Percentiles rank a stretch among this genome's conserved stretches.
Conservation (phyloP, 306 rosid species). For the Gillenia trifoliata region DNA sequence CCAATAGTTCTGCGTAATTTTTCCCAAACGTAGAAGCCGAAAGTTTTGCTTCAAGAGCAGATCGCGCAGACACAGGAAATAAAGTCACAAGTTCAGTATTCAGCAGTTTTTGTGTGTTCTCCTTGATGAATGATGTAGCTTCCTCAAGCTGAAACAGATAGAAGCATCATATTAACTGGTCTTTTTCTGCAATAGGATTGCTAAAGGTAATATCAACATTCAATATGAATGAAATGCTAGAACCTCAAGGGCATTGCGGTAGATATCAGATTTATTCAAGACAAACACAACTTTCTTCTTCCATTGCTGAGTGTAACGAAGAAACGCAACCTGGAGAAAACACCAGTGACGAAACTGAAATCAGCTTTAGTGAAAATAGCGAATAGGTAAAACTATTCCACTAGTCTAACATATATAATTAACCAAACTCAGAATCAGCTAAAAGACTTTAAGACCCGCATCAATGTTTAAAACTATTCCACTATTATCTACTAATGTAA, state of each 20-base stretch:
- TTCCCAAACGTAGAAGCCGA: constrained; percentile 37
- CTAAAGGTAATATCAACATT: constrained; percentile 13
- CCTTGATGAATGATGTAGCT: constrained; percentile 70
- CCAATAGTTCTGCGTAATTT: constrained; percentile 28
- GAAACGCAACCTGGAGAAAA: constrained; percentile 72
- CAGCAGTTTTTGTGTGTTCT: constrained; percentile 65
- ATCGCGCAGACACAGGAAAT: constrained; percentile 89
- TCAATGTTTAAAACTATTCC: too few relatives aligned
- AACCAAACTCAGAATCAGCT: not conserved
- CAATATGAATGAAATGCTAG: constrained; percentile 11
- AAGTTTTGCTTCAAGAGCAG: constrained; percentile 88
- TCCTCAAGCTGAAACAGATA: constrained; percentile 74
- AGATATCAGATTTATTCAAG: constrained; percentile 88
- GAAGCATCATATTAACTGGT: not conserved
- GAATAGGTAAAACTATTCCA: not conserved
- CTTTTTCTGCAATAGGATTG: not conserved
- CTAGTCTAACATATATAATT: not conserved
- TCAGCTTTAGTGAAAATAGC: constrained; percentile 10
- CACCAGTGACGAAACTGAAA: constrained; percentile 3
- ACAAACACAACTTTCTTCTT: constrained; percentile 94
- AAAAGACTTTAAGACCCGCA: not conserved
- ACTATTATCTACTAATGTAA: not conserved
- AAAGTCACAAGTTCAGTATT: constrained; percentile 63
- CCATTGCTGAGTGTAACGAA: constrained; percentile 96
- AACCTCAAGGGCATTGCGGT: constrained; percentile 73